Evolutionary conservation across 768 basidiomycete genomes (phyloP).

Genomic region (Gymnopilus dilepis): DNA sequence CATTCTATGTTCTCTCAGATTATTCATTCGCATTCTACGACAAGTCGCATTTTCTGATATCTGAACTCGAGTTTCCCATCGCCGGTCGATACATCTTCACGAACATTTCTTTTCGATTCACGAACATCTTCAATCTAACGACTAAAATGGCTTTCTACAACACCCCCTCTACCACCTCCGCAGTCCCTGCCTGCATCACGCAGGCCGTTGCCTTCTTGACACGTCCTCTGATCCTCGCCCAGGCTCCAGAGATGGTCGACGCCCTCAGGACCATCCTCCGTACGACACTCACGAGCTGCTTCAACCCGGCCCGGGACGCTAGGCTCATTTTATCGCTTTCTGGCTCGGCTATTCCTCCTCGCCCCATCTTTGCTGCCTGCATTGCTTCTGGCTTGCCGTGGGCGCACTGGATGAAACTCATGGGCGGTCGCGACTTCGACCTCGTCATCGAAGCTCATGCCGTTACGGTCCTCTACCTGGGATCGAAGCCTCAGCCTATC

Average conservation of each 20-base stretch:
- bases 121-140: conserved; percentile 13
- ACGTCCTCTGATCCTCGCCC: conserved; percentile 37
- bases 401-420: conserved; percentile 41
- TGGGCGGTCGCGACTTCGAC: conserved; percentile 41
- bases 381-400: conserved; percentile 38
- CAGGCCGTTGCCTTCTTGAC: conserved; percentile 44
- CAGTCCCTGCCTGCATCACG: conserved; percentile 29
- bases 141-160: conserved; percentile 18
- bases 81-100: conserved; percentile 28
- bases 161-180: conserved; percentile 9
- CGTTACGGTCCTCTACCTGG: conserved; percentile 35
- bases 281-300: conserved; percentile 33
- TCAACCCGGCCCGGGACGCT: conserved; percentile 22
- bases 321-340: conserved; percentile 35
- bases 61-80: conserved; percentile 16
- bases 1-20: conserved; percentile 4
- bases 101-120: conserved; percentile 3
- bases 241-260: conserved; percentile 28
- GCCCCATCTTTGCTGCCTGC: conserved; percentile 40
- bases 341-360: conserved; percentile 37
- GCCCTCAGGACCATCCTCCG: conserved; percentile 37
- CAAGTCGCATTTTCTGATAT: conserved; percentile 7
- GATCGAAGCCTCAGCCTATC: conserved; percentile 29
- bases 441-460: conserved; percentile 35
- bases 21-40: conserved; percentile 6